A percentile compares a stretch with the other conserved stretches of the same genome.
Evolutionary conservation across 257 asterid species (phyloP).

Genomic region (Solanum rostratum): DNA sequence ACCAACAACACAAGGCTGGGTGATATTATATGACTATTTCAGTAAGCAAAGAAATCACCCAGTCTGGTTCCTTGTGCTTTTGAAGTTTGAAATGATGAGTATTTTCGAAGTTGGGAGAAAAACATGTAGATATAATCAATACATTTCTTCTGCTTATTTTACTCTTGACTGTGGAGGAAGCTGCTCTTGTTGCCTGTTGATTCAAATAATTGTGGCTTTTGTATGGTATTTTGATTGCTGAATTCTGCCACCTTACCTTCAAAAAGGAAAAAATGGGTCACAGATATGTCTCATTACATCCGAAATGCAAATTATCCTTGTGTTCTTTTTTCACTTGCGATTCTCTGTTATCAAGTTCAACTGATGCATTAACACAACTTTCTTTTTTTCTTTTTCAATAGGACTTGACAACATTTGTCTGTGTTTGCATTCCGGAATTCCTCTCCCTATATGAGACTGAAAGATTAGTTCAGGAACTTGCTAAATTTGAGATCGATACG

Average conservation of each 20-base stretch:
- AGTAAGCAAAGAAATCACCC: neutral
- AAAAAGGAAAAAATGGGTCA: neutral
- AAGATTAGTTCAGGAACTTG: slow-evolving; percentile 88
- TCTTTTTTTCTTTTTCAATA: slow-evolving; percentile 15
- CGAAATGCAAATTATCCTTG: neutral
- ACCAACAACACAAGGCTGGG: no score
- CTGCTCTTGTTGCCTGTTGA: neutral
- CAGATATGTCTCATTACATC: neutral
- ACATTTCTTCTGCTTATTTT: neutral
- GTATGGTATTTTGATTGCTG: neutral
- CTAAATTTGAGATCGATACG: slow-evolving; percentile 91
- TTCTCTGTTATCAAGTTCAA: neutral
- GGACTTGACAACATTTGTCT: slow-evolving; percentile 88
- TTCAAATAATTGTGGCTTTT: neutral
- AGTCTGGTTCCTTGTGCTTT: neutral
- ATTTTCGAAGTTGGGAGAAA: neutral
- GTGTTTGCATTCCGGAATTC: slow-evolving; percentile 96
- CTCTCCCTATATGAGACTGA: slow-evolving; percentile 94
- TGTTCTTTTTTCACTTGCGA: neutral
- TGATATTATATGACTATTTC: neutral
- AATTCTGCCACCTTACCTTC: neutral
- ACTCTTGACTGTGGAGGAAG: neutral
- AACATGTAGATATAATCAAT: neutral
- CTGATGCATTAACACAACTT: neutral
- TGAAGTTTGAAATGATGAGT: neutral